Percentiles rank a stretch among this genome's conserved stretches.
Conservation (phyloP, 495 filamentous ascomycete genomes). For the Cenococcum geophilum region DNA sequence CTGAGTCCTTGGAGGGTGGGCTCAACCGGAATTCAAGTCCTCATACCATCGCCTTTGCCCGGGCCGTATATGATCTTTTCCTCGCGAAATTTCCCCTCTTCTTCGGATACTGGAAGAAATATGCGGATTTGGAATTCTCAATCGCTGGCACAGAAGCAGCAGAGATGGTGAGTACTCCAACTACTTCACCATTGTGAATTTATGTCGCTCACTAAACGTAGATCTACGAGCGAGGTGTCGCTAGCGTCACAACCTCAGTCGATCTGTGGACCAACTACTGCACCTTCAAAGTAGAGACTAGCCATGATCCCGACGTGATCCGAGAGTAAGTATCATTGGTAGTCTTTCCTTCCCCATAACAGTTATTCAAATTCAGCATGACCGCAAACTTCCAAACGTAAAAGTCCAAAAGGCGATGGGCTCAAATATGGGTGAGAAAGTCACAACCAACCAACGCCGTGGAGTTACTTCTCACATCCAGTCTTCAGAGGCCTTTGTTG, state of each 20-base stretch:
- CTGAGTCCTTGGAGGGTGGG: conserved; percentile 81
- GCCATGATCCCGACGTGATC: conserved; percentile 87
- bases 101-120: conserved; percentile 99
- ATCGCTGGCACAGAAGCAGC: conserved; percentile 96
- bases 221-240: conserved; percentile 94
- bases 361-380: conserved; percentile 27
- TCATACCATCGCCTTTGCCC: conserved; percentile 77
- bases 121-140: conserved; percentile 94
- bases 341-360: conserved; percentile 57
- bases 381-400: background rate
- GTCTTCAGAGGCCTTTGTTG: conserved; percentile 44
- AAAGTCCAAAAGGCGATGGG: background rate
- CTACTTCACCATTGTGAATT: background rate
- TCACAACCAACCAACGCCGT: conserved; percentile 37
- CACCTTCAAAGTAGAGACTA: conserved; percentile 93
- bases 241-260: conserved; percentile 86
- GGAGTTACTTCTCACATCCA: conserved; percentile 53
- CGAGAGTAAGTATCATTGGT: conserved; percentile 91
- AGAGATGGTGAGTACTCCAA: conserved; percentile 68
- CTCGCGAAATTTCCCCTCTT: conserved; percentile 91
- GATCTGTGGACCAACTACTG: conserved; percentile 98
- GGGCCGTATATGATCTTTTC: conserved; percentile 84
- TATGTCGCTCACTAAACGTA: conserved; percentile 11
- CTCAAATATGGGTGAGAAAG: conserved; percentile 49
- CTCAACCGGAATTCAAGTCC: conserved; percentile 95